phyloP scores from a whole-genome alignment of 2,329 filamentous ascomycete species.

The Sclerotinia minor region DNA sequence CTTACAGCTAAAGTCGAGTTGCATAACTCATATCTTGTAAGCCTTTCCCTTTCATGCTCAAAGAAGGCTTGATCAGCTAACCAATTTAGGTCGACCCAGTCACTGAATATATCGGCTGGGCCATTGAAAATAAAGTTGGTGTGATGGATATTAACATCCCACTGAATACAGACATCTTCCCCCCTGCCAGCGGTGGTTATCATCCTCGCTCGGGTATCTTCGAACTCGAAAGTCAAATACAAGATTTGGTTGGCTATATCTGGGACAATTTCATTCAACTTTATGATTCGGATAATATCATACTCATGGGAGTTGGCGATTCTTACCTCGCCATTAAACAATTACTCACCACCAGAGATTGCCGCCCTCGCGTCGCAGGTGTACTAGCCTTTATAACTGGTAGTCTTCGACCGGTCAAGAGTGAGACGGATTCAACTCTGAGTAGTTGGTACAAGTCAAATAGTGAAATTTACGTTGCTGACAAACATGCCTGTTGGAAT shows the following conservation, averaged over 20 bases:
- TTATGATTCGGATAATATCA: constrained; percentile 66
- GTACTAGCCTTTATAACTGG: constrained; percentile 82
- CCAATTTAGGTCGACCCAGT: constrained; percentile 62
- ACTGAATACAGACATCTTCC: constrained; percentile 15
- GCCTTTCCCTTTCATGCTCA: constrained; percentile 55
- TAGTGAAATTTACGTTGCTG: constrained; percentile 75
- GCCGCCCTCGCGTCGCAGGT: constrained; percentile 66
- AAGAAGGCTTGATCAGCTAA: not conserved
- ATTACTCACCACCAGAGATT: constrained; percentile 73
- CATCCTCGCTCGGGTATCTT: constrained; percentile 50
- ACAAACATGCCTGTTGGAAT: constrained; percentile 74
- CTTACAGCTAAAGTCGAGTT: constrained; percentile 73
- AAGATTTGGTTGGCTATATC: constrained; percentile 78
- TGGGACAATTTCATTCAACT: constrained; percentile 98
- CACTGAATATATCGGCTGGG: constrained; percentile 82
- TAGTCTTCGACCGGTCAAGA: constrained; percentile 73
- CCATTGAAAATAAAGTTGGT: constrained; percentile 70
- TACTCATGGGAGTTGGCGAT: constrained; percentile 86
- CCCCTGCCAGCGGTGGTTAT: constrained; percentile 10
- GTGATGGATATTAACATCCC: constrained; percentile 93
- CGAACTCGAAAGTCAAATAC: constrained; percentile 53
- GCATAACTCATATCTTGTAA: constrained; percentile 80
- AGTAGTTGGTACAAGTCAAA: constrained; percentile 82
- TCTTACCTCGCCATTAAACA: constrained; percentile 82
- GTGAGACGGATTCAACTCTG: constrained; percentile 71